Conservation (phyloP, 164 flowering plant species). For the Aristolochia fimbriata region DNA sequence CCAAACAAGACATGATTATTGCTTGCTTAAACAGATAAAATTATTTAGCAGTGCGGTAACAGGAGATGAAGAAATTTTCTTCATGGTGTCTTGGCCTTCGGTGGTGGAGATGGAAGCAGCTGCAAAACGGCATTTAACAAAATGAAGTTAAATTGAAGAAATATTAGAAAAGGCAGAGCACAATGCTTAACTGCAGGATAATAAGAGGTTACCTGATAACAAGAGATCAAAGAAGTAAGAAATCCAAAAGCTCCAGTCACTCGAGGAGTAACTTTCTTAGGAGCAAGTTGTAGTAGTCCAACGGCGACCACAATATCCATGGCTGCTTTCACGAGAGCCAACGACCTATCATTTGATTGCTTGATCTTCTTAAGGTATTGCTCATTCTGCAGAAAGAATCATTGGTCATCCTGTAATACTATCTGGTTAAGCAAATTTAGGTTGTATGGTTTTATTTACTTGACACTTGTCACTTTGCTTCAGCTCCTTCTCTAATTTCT, state of each 20-base stretch:
- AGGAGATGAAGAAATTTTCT: background rate
- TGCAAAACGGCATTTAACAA: background rate
- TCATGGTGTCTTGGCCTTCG: constrained; percentile 6
- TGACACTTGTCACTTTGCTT: constrained; percentile 45
- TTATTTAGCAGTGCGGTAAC: too few species aligned
- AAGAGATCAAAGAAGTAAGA: constrained; percentile 77
- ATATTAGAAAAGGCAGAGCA: background rate
- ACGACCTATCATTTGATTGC: constrained; percentile 71
- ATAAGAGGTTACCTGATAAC: constrained; percentile 69
- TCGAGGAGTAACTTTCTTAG: constrained; percentile 88
- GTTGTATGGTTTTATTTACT: constrained; percentile 22
- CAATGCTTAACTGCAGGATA: background rate
- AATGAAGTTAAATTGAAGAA: too few species aligned
- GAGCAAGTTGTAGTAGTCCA: constrained; percentile 92
- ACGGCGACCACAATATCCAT: constrained; percentile 84
- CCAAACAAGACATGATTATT: too few species aligned
- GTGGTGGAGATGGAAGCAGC: constrained; percentile 8
- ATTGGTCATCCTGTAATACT: background rate
- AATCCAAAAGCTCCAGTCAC: constrained; percentile 95
- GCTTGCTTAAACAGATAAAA: too few species aligned
- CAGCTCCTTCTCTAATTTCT: constrained; percentile 73
- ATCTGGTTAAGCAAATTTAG: background rate
- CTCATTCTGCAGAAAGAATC: constrained; percentile 54
- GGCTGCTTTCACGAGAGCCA: constrained; percentile 64
- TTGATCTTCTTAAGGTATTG: constrained; percentile 51